Percentiles rank a stretch among this genome's conserved stretches.
phyloP scores from a whole-genome alignment of 306 rosid genomes.

The Medicago arabica region DNA sequence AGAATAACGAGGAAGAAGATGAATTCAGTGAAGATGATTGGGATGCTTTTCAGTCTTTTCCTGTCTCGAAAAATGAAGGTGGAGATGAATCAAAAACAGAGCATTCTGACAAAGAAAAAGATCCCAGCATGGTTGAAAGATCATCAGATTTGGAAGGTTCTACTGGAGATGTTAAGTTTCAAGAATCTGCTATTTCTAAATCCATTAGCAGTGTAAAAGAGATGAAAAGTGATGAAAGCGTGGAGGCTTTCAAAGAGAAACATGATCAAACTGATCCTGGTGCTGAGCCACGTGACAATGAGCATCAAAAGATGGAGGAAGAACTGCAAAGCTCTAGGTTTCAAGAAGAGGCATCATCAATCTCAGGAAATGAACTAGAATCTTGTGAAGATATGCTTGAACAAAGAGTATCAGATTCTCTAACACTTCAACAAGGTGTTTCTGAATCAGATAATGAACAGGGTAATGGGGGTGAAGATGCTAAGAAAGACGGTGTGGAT shows the following conservation, averaged over 20 bases:
- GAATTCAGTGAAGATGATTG: constrained; percentile 84
- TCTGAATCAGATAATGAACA: constrained; percentile 9
- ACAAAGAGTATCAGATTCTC: constrained; percentile 9
- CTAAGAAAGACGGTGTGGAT: background rate
- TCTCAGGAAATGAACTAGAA: constrained; percentile 45
- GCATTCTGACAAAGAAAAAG: constrained; percentile 43
- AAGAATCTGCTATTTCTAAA: constrained; percentile 46
- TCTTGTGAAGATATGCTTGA: constrained; percentile 23
- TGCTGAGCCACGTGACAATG: constrained; percentile 33
- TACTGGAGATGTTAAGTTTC: constrained; percentile 39
- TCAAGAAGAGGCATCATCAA: constrained; percentile 1
- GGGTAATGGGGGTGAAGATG: background rate
- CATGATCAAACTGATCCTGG: constrained; percentile 28
- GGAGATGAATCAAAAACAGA: constrained; percentile 53
- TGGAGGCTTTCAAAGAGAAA: constrained; percentile 44
- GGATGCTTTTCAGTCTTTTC: constrained; percentile 94
- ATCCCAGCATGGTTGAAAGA: constrained; percentile 45
- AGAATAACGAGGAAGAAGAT: constrained; percentile 49
- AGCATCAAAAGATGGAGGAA: constrained; percentile 41
- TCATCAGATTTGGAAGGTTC: constrained; percentile 44
- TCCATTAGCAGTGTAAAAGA: constrained; percentile 35
- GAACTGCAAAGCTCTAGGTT: constrained; percentile 34
- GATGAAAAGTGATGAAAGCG: constrained; percentile 36
- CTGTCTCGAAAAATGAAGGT: constrained; percentile 64
- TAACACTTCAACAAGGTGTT: background rate